Evolutionary conservation across 768 basidiomycete species (phyloP), one percentile per base, ranked within the genome.

Genomic region (Suillus placidus): DNA sequence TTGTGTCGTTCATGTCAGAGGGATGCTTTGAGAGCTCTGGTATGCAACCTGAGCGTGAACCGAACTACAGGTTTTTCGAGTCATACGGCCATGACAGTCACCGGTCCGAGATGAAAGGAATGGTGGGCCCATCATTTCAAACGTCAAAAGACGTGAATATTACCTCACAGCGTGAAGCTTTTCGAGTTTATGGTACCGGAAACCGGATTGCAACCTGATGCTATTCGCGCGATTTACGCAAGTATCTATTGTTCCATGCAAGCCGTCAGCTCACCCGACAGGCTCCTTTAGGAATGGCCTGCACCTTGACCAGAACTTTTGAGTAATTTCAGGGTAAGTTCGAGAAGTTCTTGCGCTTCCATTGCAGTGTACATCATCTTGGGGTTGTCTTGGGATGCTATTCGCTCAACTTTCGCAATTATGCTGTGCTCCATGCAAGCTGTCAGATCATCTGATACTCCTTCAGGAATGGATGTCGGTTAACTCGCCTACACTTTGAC

Each of bases 1-100:
- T 13, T 79, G 84, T 66, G 92, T 92, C n/a, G 83, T 86, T 2
- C 80, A 16, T 16, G 32, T 32, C 30, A 6, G 10, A 34, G 16
- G 4, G 3, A 23, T 14, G 12, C 6, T 30, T 4, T 14, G 13
- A 51, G 34, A 35, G 20, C 20, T 12, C 34, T n/a, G 34, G 55
- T 56, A 56, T 18, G 26, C 26, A 26, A 26, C 26, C 26, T n/a
- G 20, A 47, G 2, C 5, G 12, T 38, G 56, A 37, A 16, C n/a
- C 14, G 37, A 38, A 38, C 14, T 57, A 14, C 3, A 23, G 8
- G n/a, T 35, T 47, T 43, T n/a, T n/a, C n/a, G 20, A 23, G 18
- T 54, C 30, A 54, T 54, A 32, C 23, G 52, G 18, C 5, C 34
- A 20, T 54, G 18, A 10, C 32, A 30, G 26, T 51, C 4, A 6